A percentile compares a stretch with the other conserved stretches of the same genome.
phyloP scores from a whole-genome alignment of 2,329 filamentous ascomycete species.

The Teratosphaeria zuluensis region DNA sequence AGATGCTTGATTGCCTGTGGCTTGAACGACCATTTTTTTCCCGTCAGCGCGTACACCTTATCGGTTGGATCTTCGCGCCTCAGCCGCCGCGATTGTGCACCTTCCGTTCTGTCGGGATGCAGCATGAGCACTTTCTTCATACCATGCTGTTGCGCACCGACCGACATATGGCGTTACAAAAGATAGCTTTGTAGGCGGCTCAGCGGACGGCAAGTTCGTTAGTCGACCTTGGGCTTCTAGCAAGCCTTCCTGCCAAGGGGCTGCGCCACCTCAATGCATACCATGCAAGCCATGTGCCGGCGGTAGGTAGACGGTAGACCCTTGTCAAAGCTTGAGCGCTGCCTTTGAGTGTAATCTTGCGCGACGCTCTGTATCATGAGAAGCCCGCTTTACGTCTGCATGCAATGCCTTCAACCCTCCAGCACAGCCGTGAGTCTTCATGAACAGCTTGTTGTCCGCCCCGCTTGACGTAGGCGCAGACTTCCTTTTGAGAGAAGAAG shows the following conservation, averaged over 20 bases:
- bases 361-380: background rate
- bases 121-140: no score
- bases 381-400: background rate
- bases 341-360: background rate
- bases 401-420: background rate
- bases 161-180: no score
- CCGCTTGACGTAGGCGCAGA: background rate
- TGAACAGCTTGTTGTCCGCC: background rate
- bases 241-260: no score
- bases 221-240: background rate
- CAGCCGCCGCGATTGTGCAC: background rate
- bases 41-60: background rate
- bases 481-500: background rate
- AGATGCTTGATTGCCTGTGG: background rate
- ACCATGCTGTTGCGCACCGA: no score
- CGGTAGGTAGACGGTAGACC: background rate
- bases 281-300: background rate
- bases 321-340: background rate
- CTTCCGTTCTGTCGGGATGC: background rate
- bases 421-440: background rate
- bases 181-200: background rate
- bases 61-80: background rate
- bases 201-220: background rate
- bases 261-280: slow-evolving; percentile 1
- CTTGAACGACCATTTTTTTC: background rate